Evolutionary conservation across 176 grass and related monocot species (phyloP).

Genomic region (Coix lacrymajobi): DNA sequence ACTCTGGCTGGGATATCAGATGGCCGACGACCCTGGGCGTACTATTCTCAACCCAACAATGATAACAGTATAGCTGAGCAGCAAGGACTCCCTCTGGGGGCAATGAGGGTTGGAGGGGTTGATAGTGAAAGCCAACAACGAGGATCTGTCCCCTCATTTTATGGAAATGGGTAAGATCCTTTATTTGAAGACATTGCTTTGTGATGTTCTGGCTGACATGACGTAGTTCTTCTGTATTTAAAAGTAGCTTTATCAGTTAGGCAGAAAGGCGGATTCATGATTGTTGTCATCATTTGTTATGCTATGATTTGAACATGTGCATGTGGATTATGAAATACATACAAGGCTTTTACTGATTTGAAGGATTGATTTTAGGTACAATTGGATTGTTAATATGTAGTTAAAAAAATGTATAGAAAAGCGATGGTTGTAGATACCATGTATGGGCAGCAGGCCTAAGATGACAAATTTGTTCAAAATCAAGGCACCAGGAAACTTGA

Average conservation of each 20-base stretch:
- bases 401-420: not conserved
- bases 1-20: slow-evolving; percentile 30
- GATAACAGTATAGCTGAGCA: slow-evolving; percentile 35
- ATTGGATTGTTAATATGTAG: not conserved
- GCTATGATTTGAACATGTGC: not conserved
- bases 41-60: slow-evolving; percentile 34
- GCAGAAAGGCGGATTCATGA: not conserved
- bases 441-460: not conserved
- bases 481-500: not conserved
- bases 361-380: not conserved
- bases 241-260: not conserved
- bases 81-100: slow-evolving; percentile 19
- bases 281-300: not conserved
- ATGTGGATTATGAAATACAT: not conserved
- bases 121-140: slow-evolving; percentile 25
- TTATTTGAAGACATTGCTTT: not conserved
- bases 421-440: not conserved
- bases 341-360: not conserved
- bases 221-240: not conserved
- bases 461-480: not conserved
- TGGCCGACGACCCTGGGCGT: slow-evolving; percentile 23
- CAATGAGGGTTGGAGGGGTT: slow-evolving; percentile 19
- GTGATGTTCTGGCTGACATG: not conserved
- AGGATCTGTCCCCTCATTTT: slow-evolving; percentile 31
- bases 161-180: slow-evolving; percentile 41